phyloP scores from a whole-genome alignment of 495 filamentous ascomycete species.

The Podospora comata region DNA sequence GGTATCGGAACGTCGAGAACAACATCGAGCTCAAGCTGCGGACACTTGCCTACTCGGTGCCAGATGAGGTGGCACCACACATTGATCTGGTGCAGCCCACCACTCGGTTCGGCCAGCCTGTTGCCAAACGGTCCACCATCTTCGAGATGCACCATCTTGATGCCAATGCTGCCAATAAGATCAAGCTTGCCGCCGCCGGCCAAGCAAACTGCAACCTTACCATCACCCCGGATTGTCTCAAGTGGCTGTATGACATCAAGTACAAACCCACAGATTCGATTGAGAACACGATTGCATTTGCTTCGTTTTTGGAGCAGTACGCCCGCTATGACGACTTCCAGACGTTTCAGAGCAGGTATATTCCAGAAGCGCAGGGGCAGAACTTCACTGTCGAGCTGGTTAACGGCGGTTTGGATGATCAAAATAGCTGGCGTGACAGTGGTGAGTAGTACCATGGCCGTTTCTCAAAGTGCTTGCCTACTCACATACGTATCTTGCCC shows the following conservation, averaged over 20 bases:
- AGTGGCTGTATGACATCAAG: slow-evolving; percentile 55
- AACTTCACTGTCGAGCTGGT: slow-evolving; percentile 64
- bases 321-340: slow-evolving; percentile 57
- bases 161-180: not conserved
- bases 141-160: slow-evolving; percentile 28
- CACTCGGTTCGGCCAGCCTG: slow-evolving; percentile 53
- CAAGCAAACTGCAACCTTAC: slow-evolving; percentile 40
- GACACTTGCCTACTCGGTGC: slow-evolving; percentile 63
- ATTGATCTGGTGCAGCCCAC: slow-evolving; percentile 67
- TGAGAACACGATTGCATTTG: slow-evolving; percentile 38
- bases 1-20: slow-evolving; percentile 41
- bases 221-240: slow-evolving; percentile 59
- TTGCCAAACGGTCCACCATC: slow-evolving; percentile 29
- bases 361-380: slow-evolving; percentile 38
- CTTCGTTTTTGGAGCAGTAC: slow-evolving; percentile 54
- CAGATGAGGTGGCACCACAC: slow-evolving; percentile 54
- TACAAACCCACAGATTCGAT: slow-evolving; percentile 24
- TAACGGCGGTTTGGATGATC: slow-evolving; percentile 54
- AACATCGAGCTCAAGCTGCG: slow-evolving; percentile 41
- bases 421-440: slow-evolving; percentile 32
- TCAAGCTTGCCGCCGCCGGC: slow-evolving; percentile 20
- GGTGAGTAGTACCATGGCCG: slow-evolving; percentile 18
- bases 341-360: slow-evolving; percentile 49
- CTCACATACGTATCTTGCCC: not conserved
- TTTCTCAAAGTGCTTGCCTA: not conserved